These are phyloP conservation scores for Leishmania gerbilli DNA, from an alignment of 208 protist genomes.

Conservation along the genomic window DNA sequence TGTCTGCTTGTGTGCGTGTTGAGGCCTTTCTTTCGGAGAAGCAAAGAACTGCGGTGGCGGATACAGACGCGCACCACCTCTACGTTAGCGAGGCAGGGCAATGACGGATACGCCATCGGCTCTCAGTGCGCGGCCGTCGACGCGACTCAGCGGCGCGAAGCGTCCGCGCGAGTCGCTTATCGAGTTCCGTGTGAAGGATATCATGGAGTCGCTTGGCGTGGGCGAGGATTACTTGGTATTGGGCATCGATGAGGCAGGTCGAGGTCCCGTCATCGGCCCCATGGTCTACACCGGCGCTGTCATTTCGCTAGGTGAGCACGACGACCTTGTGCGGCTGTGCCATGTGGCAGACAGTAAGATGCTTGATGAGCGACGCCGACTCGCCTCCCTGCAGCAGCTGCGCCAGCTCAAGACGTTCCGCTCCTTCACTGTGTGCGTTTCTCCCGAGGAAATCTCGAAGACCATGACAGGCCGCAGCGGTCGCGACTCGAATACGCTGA, in stretches of 20 bases:
- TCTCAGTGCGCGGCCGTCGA: constrained; percentile 25
- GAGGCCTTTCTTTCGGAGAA: background rate
- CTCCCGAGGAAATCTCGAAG: constrained; percentile 71
- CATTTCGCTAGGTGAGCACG: constrained; percentile 73
- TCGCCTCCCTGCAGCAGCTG: constrained; percentile 57
- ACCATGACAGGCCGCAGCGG: constrained; percentile 74
- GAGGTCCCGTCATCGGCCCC: constrained; percentile 93
- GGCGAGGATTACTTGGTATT: constrained; percentile 73
- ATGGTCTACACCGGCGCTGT: constrained; percentile 95
- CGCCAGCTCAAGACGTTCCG: constrained; percentile 63
- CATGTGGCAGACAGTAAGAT: constrained; percentile 91
- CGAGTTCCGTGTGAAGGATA: constrained; percentile 67
- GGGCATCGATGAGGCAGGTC: constrained; percentile 96
- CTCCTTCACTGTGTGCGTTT: constrained; percentile 63
- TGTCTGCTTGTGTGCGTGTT: background rate
- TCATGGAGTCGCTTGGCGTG: constrained; percentile 52
- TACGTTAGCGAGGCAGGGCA: background rate
- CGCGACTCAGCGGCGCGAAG: constrained; percentile 56
- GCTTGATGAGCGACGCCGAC: constrained; percentile 59
- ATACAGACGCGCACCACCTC: background rate
- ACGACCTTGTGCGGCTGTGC: constrained; percentile 66
- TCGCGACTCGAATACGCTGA: constrained; percentile 88
- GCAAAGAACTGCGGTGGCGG: background rate
- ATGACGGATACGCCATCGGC: constrained; percentile 37
- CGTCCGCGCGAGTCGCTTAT: constrained; percentile 41